A percentile compares a stretch with the other conserved stretches of the same genome.
These are phyloP conservation scores for Takashimella koratensis DNA, from an alignment of 1,284 basidiomycete genomes.

Conservation along the genomic window DNA sequence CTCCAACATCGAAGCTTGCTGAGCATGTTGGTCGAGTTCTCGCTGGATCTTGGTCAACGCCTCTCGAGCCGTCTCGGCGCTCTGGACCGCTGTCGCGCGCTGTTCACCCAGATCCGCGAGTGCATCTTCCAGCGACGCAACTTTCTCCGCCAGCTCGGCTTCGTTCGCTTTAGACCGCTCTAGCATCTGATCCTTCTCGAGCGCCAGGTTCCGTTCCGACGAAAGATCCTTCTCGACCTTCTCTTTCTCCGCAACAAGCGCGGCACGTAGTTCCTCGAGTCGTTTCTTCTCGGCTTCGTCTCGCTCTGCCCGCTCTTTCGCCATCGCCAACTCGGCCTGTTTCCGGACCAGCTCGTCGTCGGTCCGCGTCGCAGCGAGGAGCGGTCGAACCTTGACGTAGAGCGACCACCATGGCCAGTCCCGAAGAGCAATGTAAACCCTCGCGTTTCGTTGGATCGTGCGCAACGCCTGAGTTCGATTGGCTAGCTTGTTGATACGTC, in stretches of 20 bases:
- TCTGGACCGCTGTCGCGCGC: conserved; percentile 63
- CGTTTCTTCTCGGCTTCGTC: conserved; percentile 75
- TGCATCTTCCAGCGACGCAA: conserved; percentile 73
- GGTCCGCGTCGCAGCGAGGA: conserved; percentile 85
- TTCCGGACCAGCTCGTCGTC: conserved; percentile 90
- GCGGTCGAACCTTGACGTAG: conserved; percentile 90
- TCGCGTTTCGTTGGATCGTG: conserved; percentile 90
- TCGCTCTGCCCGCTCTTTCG: conserved; percentile 78
- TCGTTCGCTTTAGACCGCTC: conserved; percentile 82
- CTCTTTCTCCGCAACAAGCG: conserved; percentile 73
- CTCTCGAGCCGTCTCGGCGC: conserved; percentile 23
- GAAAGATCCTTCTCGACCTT: conserved; percentile 77
- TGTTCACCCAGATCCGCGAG: conserved; percentile 81
- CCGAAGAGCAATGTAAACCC: conserved; percentile 79
- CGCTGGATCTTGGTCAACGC: conserved; percentile 28
- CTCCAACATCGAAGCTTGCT: conserved; percentile 76
- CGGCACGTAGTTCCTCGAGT: conserved; percentile 71
- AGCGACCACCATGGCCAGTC: conserved; percentile 99
- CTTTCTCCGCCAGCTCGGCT: conserved; percentile 77
- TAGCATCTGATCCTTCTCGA: conserved; percentile 83
- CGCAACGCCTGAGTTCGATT: conserved; percentile 88
- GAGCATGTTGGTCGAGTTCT: conserved; percentile 74
- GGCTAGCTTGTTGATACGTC: conserved; percentile 92
- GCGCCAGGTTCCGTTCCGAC: conserved; percentile 70
- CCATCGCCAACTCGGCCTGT: conserved; percentile 75